Conservation (phyloP, 192 early-diverging fungal species). For the Phycomyces nitens region DNA sequence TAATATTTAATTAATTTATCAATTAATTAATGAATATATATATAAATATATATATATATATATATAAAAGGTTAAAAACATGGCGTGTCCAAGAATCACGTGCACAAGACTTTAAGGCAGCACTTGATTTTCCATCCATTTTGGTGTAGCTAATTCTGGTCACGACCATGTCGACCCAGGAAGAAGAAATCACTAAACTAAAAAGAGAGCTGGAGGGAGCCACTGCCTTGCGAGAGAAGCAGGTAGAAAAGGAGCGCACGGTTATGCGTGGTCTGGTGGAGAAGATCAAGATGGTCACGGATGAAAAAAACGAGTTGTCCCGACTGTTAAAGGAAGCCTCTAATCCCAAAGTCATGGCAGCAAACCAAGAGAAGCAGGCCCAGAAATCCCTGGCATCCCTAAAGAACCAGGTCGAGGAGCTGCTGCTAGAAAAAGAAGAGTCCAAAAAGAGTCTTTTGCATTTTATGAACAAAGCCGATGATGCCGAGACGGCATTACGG, state of each 20-base stretch:
- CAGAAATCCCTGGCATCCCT: constrained; percentile 10
- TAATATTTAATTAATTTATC: no score
- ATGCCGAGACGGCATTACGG: constrained; percentile 17
- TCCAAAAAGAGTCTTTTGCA: constrained; percentile 25
- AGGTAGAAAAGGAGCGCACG: constrained; percentile 29
- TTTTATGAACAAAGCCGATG: constrained; percentile 29
- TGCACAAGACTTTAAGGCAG: no score
- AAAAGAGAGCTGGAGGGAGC: constrained; percentile 10
- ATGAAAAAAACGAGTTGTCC: constrained; percentile 19
- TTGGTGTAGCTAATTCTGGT: no score
- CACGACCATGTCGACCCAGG: neutral
- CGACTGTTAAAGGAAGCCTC: constrained; percentile 20
- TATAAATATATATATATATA: no score
- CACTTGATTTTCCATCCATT: no score
- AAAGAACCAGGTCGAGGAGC: constrained; percentile 31
- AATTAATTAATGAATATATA: no score
- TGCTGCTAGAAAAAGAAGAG: constrained; percentile 30
- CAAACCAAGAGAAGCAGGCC: neutral
- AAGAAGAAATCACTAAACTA: constrained; percentile 4
- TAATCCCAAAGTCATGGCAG: neutral
- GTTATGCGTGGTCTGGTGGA: constrained; percentile 31
- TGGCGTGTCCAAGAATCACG: no score
- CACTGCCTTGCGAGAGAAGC: constrained; percentile 8
- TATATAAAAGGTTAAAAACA: no score
- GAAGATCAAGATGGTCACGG: constrained; percentile 25